A percentile compares a stretch with the other conserved stretches of the same genome.
Evolutionary conservation across 805 yeast genomes (phyloP).

Genomic region (Metschnikowia koreensis): DNA sequence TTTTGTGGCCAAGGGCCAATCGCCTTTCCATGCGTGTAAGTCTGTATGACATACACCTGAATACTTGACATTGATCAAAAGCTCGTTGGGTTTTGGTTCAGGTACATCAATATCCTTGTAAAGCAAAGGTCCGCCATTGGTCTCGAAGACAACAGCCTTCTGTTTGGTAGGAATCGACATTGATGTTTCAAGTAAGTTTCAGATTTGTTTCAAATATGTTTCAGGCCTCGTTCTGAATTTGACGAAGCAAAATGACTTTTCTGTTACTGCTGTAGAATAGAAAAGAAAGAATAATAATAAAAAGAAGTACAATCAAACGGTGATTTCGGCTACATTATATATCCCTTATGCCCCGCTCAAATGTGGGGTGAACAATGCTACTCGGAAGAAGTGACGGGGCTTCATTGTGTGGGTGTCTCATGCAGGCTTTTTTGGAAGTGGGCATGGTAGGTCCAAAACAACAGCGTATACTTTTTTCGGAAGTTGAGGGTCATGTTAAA

Average conservation of each 20-base stretch:
- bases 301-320: too few species aligned
- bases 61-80: conserved; percentile 77
- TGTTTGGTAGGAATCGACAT: conserved; percentile 57
- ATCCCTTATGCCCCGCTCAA: background rate
- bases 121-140: conserved; percentile 58
- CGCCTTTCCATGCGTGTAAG: conserved; percentile 92
- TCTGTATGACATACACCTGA: conserved; percentile 95
- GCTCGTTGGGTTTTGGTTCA: conserved; percentile 70
- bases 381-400: background rate
- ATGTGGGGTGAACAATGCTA: background rate
- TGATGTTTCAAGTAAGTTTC: background rate
- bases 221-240: background rate
- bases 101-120: conserved; percentile 78
- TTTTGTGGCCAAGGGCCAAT: conserved; percentile 79
- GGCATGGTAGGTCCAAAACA: too few species aligned
- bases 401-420: too few species aligned
- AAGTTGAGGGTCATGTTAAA: too few species aligned
- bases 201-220: background rate
- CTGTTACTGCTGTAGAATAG: too few species aligned
- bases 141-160: conserved; percentile 69
- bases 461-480: too few species aligned
- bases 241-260: background rate
- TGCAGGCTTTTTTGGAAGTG: too few species aligned
- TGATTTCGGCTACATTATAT: too few species aligned
- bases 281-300: too few species aligned